Conservation (phyloP, 1,284 basidiomycete genomes). For the Fomitopsis schrenkii region DNA sequence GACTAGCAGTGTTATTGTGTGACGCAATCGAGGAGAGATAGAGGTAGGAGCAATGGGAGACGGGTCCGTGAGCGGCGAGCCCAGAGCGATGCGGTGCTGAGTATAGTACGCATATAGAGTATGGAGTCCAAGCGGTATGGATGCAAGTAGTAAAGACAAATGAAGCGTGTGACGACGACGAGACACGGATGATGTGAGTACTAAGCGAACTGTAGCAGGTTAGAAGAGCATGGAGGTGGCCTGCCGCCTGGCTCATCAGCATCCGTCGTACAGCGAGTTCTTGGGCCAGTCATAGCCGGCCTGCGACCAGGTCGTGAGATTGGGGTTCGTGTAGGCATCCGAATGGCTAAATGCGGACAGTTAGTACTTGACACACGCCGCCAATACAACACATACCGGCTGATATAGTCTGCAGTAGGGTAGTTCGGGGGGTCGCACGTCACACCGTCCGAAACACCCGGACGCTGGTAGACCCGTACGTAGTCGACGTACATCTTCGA, state of each 20-base stretch:
- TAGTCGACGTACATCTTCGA: slow-evolving; percentile 73
- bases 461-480: slow-evolving; percentile 72
- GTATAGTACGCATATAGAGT: background rate
- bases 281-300: slow-evolving; percentile 68
- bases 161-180: slow-evolving; percentile 2
- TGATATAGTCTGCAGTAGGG: slow-evolving; percentile 51
- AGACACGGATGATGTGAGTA: background rate
- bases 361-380: background rate
- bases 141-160: slow-evolving; percentile 4
- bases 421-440: slow-evolving; percentile 60
- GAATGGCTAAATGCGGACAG: slow-evolving; percentile 47
- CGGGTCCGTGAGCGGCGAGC: background rate
- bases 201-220: background rate
- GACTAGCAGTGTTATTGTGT: background rate
- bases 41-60: background rate
- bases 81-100: background rate
- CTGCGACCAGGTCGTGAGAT: slow-evolving; percentile 70
- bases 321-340: slow-evolving; percentile 65
- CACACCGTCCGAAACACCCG: slow-evolving; percentile 50
- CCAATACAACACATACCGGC: slow-evolving; percentile 23
- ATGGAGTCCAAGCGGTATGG: slow-evolving; percentile 6
- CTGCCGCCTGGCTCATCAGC: slow-evolving; percentile 31
- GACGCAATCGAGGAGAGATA: background rate
- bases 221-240: background rate
- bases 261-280: slow-evolving; percentile 51